A percentile compares a stretch with the other conserved stretches of the same genome.
Conservation (phyloP, 129 eudicot species). For the Logfia minima region DNA sequence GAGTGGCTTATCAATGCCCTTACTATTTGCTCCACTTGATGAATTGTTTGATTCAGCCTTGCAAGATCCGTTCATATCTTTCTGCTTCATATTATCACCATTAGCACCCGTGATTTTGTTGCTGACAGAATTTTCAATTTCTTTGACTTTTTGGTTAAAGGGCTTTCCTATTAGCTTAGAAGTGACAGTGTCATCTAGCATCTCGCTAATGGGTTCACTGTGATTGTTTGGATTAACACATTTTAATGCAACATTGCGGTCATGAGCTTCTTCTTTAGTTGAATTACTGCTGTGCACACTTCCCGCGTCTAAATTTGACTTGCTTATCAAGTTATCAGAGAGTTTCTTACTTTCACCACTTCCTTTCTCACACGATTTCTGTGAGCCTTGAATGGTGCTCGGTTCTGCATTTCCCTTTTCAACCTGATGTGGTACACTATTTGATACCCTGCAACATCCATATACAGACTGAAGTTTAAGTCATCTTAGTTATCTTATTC, state of each 20-base stretch:
- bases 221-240: not conserved
- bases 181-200: slow-evolving; percentile 4
- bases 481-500: not conserved
- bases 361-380: slow-evolving; percentile 1
- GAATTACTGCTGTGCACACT: slow-evolving; percentile 14
- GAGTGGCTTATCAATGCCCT: slow-evolving; percentile 31
- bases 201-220: slow-evolving; percentile 1
- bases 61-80: slow-evolving; percentile 19
- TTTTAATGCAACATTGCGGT: not conserved
- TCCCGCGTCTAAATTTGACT: slow-evolving; percentile 18
- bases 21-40: slow-evolving; percentile 18
- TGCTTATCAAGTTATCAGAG: slow-evolving; percentile 1
- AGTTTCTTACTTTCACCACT: slow-evolving; percentile 14
- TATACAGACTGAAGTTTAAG: not conserved
- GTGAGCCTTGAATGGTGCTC: slow-evolving; percentile 16
- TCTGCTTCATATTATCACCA: slow-evolving; percentile 16
- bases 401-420: slow-evolving; percentile 17
- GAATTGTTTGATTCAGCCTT: slow-evolving; percentile 19
- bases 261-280: slow-evolving; percentile 18
- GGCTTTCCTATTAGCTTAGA: slow-evolving; percentile 16
- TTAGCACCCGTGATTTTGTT: slow-evolving; percentile 17
- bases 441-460: slow-evolving; percentile 41
- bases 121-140: slow-evolving; percentile 11
- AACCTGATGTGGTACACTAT: slow-evolving; percentile 18
- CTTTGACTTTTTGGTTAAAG: slow-evolving; percentile 26